These are phyloP conservation scores for Cyberlindnera meyerae DNA, from an alignment of 805 yeast species.

Conservation along the genomic window DNA sequence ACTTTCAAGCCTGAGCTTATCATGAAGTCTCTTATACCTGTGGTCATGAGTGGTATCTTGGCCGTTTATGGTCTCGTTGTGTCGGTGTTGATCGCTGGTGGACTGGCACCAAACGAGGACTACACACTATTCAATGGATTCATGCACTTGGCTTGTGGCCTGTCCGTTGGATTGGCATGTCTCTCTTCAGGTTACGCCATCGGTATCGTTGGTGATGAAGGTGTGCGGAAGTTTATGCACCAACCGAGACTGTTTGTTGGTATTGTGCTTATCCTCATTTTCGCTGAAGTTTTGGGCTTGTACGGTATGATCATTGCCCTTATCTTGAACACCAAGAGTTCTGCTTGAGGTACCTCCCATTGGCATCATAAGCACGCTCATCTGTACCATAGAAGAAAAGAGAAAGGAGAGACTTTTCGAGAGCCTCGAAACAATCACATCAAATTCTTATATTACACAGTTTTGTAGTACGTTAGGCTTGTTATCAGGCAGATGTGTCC, in stretches of 20 bases:
- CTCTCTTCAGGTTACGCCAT: constrained; percentile 95
- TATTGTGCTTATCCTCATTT: constrained; percentile 81
- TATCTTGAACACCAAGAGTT: constrained; percentile 85
- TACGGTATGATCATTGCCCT: constrained; percentile 95
- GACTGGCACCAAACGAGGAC: constrained; percentile 67
- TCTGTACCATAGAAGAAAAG: neutral
- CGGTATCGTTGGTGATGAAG: constrained; percentile 92
- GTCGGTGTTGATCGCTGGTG: constrained; percentile 91
- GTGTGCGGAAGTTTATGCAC: constrained; percentile 82
- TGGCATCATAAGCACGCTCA: neutral
- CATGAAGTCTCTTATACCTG: constrained; percentile 94
- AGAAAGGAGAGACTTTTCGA: neutral
- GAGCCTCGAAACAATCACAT: too few relatives aligned
- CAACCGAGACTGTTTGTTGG: constrained; percentile 88
- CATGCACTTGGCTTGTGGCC: constrained; percentile 95
- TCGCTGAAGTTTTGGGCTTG: constrained; percentile 84
- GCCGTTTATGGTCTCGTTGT: constrained; percentile 97
- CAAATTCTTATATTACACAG: constrained; percentile 1
- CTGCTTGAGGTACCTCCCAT: constrained; percentile 38
- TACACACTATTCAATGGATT: constrained; percentile 94
- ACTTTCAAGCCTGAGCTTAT: constrained; percentile 95
- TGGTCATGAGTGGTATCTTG: constrained; percentile 95
- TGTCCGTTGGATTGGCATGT: constrained; percentile 94
- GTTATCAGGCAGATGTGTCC: constrained; percentile 34
- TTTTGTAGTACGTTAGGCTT: too few relatives aligned